Percentiles rank a stretch among this genome's conserved stretches.
These are phyloP conservation scores for Chlorella sp. DNA, from an alignment of 139 green algal genomes.

Conservation along the genomic window DNA sequence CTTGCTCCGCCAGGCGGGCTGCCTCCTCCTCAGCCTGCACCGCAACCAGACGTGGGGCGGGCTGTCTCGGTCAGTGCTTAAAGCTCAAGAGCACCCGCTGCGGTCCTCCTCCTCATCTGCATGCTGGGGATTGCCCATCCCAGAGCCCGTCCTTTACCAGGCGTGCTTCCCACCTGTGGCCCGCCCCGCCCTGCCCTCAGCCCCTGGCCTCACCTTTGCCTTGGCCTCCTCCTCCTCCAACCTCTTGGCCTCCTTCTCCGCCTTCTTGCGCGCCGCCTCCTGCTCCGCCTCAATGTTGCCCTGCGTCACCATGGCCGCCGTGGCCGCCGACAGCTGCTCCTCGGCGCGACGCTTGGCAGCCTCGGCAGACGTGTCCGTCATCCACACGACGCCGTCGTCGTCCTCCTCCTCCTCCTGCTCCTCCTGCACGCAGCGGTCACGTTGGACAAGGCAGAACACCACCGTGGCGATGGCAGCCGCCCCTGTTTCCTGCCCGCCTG, in stretches of 20 bases:
- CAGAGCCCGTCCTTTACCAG: too few species aligned
- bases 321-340: conserved; percentile 86
- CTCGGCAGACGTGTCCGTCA: conserved; percentile 86
- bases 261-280: conserved; percentile 47
- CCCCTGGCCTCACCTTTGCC: conserved; percentile 7
- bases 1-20: neutral
- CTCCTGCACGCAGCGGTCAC: conserved; percentile 10
- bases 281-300: conserved; percentile 80
- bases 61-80: too few species aligned
- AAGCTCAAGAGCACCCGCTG: too few species aligned
- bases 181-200: neutral
- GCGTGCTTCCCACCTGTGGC: too few species aligned
- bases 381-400: conserved; percentile 76
- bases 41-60: too few species aligned
- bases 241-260: conserved; percentile 40
- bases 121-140: too few species aligned
- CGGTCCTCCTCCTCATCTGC: too few species aligned
- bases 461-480: too few species aligned
- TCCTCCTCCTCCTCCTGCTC: conserved; percentile 32
- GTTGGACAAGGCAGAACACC: too few species aligned
- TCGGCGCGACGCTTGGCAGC: conserved; percentile 55
- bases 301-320: conserved; percentile 75
- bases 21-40: conserved; percentile 22
- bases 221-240: conserved; percentile 27
- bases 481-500: too few species aligned